A percentile compares a stretch with the other conserved stretches of the same genome.
Conservation (phyloP, 768 basidiomycete genomes). For the Rhodocollybia butyracea region DNA sequence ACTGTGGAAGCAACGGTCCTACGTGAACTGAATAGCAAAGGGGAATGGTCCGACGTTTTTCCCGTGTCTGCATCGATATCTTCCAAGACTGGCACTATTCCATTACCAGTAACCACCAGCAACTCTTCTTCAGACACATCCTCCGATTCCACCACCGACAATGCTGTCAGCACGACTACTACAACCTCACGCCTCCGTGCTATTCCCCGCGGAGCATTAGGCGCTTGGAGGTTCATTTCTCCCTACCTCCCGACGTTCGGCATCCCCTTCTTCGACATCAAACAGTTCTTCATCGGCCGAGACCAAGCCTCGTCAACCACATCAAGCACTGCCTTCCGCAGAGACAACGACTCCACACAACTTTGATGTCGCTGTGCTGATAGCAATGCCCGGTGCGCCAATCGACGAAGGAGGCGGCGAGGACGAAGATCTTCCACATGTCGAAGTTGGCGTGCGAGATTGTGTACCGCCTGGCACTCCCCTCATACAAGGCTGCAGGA, state of each 20-base stretch:
- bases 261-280: neutral
- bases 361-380: conserved; percentile 38
- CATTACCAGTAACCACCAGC: neutral
- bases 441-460: conserved; percentile 30
- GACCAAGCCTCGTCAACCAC: conserved; percentile 10
- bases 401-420: conserved; percentile 14
- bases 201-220: neutral
- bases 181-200: neutral
- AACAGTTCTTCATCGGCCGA: conserved; percentile 22
- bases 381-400: conserved; percentile 37
- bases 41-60: conserved; percentile 1
- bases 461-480: conserved; percentile 6
- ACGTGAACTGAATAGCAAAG: conserved; percentile 1
- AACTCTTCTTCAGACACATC: neutral
- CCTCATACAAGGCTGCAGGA: neutral
- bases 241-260: neutral
- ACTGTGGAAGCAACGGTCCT: conserved; percentile 37
- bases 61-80: neutral
- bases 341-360: conserved; percentile 15
- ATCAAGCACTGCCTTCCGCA: conserved; percentile 2
- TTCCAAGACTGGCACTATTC: neutral
- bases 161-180: neutral
- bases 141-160: neutral
- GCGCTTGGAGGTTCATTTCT: neutral
- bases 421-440: conserved; percentile 23